These are phyloP conservation scores for Wickerhamomyces queroliae DNA, from an alignment of 805 yeast genomes.

Conservation along the genomic window DNA sequence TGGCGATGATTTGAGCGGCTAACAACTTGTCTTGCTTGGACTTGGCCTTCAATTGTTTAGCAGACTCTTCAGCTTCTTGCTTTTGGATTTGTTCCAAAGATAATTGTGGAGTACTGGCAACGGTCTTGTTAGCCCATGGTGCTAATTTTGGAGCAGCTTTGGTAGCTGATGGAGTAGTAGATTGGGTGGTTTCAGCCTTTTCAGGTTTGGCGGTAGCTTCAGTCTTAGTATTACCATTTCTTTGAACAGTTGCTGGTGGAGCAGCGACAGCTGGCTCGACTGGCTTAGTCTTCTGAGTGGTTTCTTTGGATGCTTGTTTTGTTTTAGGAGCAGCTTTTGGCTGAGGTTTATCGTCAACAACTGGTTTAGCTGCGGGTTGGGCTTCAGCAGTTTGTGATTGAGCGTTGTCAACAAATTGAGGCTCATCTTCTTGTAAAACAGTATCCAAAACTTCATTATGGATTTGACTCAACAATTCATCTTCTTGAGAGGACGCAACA, in stretches of 20 bases:
- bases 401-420: not conserved
- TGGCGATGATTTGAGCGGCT: conserved; percentile 17
- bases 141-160: conserved; percentile 27
- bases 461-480: conserved; percentile 30
- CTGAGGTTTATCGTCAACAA: no score
- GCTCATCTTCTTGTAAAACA: conserved; percentile 28
- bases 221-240: no score
- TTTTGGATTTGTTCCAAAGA: conserved; percentile 47
- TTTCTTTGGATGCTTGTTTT: no score
- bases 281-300: no score
- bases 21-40: conserved; percentile 15
- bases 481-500: conserved; percentile 7
- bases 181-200: not conserved
- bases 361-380: not conserved
- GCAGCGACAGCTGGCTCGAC: no score
- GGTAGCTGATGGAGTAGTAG: not conserved
- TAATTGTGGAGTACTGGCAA: conserved; percentile 29
- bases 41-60: conserved; percentile 32
- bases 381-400: not conserved
- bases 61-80: conserved; percentile 39
- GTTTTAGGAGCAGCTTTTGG: no score
- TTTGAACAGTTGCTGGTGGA: no score
- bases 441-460: conserved; percentile 36
- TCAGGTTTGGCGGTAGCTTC: no score
- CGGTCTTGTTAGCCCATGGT: conserved; percentile 45